phyloP scores from a whole-genome alignment of 257 asterid genomes.

The Capsicum baccatum region DNA sequence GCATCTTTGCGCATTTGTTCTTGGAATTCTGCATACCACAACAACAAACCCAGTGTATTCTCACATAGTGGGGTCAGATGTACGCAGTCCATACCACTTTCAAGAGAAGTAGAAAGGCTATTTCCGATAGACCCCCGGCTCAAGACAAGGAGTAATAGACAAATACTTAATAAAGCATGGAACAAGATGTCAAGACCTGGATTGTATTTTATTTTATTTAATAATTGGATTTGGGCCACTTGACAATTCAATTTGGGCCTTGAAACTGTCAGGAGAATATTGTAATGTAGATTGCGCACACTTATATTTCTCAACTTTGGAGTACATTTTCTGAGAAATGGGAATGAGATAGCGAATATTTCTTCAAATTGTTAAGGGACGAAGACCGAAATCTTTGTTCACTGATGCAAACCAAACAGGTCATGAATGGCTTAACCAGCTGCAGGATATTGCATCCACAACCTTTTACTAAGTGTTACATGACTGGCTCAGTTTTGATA shows the following conservation, averaged over 20 bases:
- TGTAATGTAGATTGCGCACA: neutral
- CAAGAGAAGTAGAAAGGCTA: no score
- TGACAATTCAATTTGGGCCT: neutral
- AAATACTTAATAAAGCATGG: no score
- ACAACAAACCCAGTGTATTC: no score
- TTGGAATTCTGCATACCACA: neutral
- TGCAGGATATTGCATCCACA: neutral
- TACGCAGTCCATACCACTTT: no score
- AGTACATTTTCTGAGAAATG: neutral
- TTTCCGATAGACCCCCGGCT: no score
- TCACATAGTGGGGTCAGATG: no score
- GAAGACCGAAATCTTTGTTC: neutral
- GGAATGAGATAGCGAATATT: neutral
- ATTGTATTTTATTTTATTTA: neutral
- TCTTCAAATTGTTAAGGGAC: neutral
- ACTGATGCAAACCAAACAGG: conserved; percentile 10
- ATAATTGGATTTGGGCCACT: neutral
- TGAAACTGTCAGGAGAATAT: neutral
- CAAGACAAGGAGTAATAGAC: no score
- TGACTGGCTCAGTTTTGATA: neutral
- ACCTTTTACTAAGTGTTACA: conserved; percentile 10
- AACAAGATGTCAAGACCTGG: neutral
- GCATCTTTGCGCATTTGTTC: neutral
- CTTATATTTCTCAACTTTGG: neutral
- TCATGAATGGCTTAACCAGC: neutral